Evolutionary conservation across 352 stramenopile genomes (phyloP).

Genomic region (Phytophthora fragariae): DNA sequence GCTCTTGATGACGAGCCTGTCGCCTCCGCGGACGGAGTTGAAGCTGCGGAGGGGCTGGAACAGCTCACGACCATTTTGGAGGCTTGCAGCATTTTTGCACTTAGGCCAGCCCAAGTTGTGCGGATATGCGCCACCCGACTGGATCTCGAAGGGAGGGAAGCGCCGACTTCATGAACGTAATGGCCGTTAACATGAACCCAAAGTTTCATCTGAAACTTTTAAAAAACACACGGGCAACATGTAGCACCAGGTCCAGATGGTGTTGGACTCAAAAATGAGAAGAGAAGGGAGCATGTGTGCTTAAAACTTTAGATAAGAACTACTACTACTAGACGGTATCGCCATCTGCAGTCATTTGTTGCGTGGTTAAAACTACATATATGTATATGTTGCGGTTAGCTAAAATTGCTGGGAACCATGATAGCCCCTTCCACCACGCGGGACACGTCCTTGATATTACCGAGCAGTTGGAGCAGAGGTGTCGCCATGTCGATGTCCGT

Average conservation of each 20-base stretch:
- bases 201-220: background rate
- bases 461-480: conserved; percentile 36
- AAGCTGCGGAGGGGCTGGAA: conserved; percentile 38
- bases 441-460: conserved; percentile 33
- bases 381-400: background rate
- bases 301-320: background rate
- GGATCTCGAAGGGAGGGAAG: conserved; percentile 24
- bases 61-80: conserved; percentile 81
- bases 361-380: background rate
- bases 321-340: background rate
- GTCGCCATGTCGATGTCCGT: conserved; percentile 40
- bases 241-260: background rate
- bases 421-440: conserved; percentile 33
- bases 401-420: conserved; percentile 24
- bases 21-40: background rate
- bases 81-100: conserved; percentile 57
- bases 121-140: conserved; percentile 40
- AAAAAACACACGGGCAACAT: background rate
- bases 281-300: background rate
- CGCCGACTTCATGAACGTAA: background rate
- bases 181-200: background rate
- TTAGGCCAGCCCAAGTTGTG: conserved; percentile 57
- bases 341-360: background rate
- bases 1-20: conserved; percentile 45
- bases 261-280: background rate